Percentiles rank a stretch among this genome's conserved stretches.
Conservation (phyloP, 257 asterid genomes). For the Jacaranda copaia region DNA sequence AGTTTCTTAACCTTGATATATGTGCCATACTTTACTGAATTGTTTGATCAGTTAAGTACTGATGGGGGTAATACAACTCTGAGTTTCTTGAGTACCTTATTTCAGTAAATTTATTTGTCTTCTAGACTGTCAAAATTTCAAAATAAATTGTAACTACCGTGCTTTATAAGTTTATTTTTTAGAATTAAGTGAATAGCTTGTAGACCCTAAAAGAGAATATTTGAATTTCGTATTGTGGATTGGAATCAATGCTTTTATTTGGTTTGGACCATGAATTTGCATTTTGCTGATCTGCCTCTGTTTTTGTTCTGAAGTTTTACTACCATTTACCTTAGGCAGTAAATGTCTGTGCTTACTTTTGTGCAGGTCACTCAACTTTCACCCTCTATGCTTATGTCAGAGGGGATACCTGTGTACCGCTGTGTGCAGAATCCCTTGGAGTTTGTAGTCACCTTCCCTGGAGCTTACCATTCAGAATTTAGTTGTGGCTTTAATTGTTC, state of each 20-base stretch:
- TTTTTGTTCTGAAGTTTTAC: conserved; percentile 11
- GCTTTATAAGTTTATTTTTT: neutral
- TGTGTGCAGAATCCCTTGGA: conserved; percentile 75
- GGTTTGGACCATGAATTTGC: conserved; percentile 5
- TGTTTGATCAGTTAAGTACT: neutral
- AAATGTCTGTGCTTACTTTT: conserved; percentile 21
- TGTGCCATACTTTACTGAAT: neutral
- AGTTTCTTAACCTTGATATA: conserved; percentile 19
- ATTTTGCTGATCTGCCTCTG: neutral
- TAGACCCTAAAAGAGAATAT: neutral
- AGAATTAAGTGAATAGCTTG: neutral
- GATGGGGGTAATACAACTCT: neutral
- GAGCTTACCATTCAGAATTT: conserved; percentile 74
- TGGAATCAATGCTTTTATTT: neutral
- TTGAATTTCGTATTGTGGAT: neutral
- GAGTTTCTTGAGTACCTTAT: neutral
- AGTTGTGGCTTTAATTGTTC: conserved; percentile 85
- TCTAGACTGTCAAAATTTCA: neutral
- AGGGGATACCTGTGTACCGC: conserved; percentile 84
- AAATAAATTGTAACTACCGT: conserved; percentile 5
- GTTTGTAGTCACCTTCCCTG: conserved; percentile 73
- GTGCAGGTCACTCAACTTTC: conserved; percentile 74
- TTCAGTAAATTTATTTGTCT: neutral
- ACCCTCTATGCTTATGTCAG: conserved; percentile 62
- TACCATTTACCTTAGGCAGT: neutral